These are phyloP conservation scores for Yamadazyma mexicana DNA, from an alignment of 1,139 yeast genomes.

Conservation along the genomic window DNA sequence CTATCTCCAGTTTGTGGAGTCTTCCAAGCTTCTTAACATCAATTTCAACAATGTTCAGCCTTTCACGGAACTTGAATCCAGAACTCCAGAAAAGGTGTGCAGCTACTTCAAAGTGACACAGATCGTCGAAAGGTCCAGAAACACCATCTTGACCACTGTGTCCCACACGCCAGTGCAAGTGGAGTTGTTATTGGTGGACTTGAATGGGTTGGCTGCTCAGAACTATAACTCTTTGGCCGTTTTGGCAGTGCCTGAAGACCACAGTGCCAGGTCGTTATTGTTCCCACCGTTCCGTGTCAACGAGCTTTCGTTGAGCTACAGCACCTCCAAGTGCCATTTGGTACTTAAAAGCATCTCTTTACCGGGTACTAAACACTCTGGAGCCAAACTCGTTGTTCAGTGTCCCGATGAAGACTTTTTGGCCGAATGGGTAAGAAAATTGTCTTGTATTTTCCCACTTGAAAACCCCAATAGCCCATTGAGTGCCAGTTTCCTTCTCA, in stretches of 20 bases:
- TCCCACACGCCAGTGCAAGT: slow-evolving; percentile 15
- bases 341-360: slow-evolving; percentile 29
- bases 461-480: slow-evolving; percentile 26
- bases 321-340: slow-evolving; percentile 22
- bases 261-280: slow-evolving; percentile 29
- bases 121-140: slow-evolving; percentile 34
- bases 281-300: slow-evolving; percentile 43
- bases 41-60: slow-evolving; percentile 35
- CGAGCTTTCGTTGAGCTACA: slow-evolving; percentile 16
- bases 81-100: slow-evolving; percentile 29
- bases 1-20: slow-evolving; percentile 17
- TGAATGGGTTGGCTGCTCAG: slow-evolving; percentile 20
- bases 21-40: slow-evolving; percentile 30
- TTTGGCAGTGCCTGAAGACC: slow-evolving; percentile 21
- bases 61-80: slow-evolving; percentile 20
- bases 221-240: slow-evolving; percentile 41
- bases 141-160: slow-evolving; percentile 22
- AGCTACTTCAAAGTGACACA: slow-evolving; percentile 39
- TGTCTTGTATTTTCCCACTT: slow-evolving; percentile 32
- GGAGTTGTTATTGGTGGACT: slow-evolving; percentile 35
- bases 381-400: slow-evolving; percentile 13
- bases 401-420: slow-evolving; percentile 22
- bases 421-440: slow-evolving; percentile 27
- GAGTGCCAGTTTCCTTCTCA: slow-evolving; percentile 23
- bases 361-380: slow-evolving; percentile 12